Base-by-base conservation (phyloP, 441 rosid species). In the Omphalea diandra region DNA sequence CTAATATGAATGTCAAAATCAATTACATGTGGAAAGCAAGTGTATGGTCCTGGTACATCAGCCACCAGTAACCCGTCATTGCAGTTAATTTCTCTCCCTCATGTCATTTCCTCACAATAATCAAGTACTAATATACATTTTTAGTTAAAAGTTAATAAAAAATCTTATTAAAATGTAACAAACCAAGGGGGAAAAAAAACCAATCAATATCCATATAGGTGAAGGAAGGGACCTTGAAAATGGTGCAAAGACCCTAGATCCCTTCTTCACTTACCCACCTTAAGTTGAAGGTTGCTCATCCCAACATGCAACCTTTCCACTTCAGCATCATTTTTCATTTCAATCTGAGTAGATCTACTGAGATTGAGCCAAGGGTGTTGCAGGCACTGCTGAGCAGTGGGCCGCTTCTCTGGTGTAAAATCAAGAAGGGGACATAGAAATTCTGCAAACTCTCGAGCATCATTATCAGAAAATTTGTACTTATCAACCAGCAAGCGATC, bases 401-500 rank as follows among this genome's bases (percentile, higher is more conserved):
- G 99, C 72, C 98, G 87, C 83, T 89, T 92, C 88, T 94, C 98
- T 2, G 99, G 97, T 27, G 87, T 82, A 75, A 92, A 94, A 81
- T 92, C 92, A 1, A 92, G 79, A 47, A 94, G 83, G 8, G 98
- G 96, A 56, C 69, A 77, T 14, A 94, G 85, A 77, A 94, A 94
- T 77, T 86, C 93, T 0, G 90, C 80, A 69, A 94, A 84, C 75
- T 88, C 96, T 32, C 70, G 76, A n/a, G 99, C 99, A 75, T 94
- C 96, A 40, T 67, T 70, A 71, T 90, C 90, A 0, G 85, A 66
- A 63, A 94, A 82, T 67, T 84, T 87, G 80, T 84, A 94, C 57
- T 79, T 92, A 61, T 89, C 93, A 29, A 92, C 76, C 67, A 94
- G 87, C 74, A 92, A 62, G 1, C 90, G 88, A 67, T 92, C 94